Evolutionary conservation across 2,329 filamentous ascomycete genomes (phyloP), one percentile per base, ranked within the genome.

Genomic region (Acephala macrosclerotiorum): DNA sequence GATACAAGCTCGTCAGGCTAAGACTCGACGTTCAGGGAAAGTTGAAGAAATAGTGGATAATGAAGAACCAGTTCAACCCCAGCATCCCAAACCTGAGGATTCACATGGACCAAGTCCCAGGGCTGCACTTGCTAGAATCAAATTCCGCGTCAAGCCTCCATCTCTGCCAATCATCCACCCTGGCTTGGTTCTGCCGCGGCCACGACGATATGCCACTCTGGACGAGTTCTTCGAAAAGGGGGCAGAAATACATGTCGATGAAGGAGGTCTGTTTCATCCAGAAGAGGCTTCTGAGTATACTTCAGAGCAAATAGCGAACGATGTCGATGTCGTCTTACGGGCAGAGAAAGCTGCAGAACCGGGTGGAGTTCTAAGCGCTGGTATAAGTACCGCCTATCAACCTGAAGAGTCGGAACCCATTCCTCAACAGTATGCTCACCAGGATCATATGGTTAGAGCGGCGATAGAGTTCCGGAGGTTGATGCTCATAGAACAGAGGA

Each of bases 401-500:
- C 91, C 92, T 0, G 92, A 96, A 68, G 83, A 88, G 14, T 84
- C 85, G 36, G 82, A 81, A 66, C 89, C 92, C 64, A 91, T 96
- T 72, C 92, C 92, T 0, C 86, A 88, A 0, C 93, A 96, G 74
- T 98, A 93, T 83, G 89, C 91, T n/a, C 94, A 96, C 71, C 86
- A 88, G 75, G 94, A 98, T 74, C 92, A 98, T 75, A 84, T 98
- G 61, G 83, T 91, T 55, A 89, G 90, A 56, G 94, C 97, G 67
- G 90, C 91, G 65, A 76, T 90, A 14, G 91, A 94, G 72, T 95
- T 98, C 72, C 89, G 92, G 57, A 91, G 89, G 73, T 83, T 98
- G 40, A 87, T 98, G 80, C 79, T 90, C 2, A 87, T 88, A 64
- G 96, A 99, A 77, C 91, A 94, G 71, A 87, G 87, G 68, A 85